These are phyloP conservation scores for Naegleria lovaniensis DNA, from an alignment of 208 protist species.

Conservation along the genomic window DNA sequence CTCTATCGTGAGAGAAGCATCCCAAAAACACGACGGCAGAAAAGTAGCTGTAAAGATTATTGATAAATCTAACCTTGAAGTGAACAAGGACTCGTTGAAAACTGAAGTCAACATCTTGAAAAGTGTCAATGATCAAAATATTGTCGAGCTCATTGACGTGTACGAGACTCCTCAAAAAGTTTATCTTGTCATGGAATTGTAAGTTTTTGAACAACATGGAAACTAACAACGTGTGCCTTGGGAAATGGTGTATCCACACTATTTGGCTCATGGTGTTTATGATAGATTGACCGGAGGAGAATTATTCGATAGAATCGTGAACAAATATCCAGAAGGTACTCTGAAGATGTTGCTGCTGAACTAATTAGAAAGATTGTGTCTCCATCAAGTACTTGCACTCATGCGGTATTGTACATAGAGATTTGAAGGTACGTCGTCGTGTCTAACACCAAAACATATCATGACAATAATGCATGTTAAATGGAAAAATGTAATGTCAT, in stretches of 20 bases:
- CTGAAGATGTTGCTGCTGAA: conserved; percentile 27
- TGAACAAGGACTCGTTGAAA: conserved; percentile 33
- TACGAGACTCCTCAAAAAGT: conserved; percentile 32
- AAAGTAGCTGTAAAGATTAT: conserved; percentile 43
- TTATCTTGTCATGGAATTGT: conserved; percentile 48
- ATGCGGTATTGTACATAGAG: conserved; percentile 13
- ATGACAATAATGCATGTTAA: too few species aligned
- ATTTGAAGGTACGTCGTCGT: conserved; percentile 18
- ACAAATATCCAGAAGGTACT: conserved; percentile 43
- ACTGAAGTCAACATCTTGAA: conserved; percentile 43
- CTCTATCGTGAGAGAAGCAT: neutral
- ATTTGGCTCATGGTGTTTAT: too few species aligned
- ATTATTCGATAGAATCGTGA: conserved; percentile 42
- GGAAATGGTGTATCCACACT: neutral
- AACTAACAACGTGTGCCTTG: too few species aligned
- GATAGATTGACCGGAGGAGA: conserved; percentile 36
- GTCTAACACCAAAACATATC: too few species aligned
- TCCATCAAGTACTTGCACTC: conserved; percentile 10
- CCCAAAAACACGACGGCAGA: neutral
- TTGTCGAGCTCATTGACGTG: conserved; percentile 32
- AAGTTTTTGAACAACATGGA: neutral
- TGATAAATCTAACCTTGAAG: conserved; percentile 42
- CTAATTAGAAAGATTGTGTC: neutral
- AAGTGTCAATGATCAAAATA: conserved; percentile 25
- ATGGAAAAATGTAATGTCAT: too few species aligned